Base-by-base conservation (phyloP, 2,329 filamentous ascomycete species). In the Microascus cirrosus region DNA sequence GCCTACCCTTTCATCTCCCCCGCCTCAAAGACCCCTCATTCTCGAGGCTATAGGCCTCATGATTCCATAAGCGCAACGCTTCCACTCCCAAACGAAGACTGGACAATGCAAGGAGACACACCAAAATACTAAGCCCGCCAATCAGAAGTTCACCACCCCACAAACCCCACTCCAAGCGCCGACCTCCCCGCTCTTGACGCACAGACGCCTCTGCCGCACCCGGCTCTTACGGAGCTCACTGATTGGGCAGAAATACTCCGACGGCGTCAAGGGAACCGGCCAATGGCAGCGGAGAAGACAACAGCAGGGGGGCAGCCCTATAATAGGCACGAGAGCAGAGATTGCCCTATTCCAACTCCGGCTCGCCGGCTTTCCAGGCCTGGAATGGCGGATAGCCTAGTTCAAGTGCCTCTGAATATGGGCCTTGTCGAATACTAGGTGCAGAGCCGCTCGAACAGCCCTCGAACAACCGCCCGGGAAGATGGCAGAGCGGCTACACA, bases 121-220 rank as follows among this genome's bases (percentile, higher is more conserved):
- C 36, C 18, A 13, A 39, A 13, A 39, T 2, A 39, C 36, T 12
- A 12, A n/a, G 39, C 15, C 39, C 39, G 18, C 54, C 54, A 56
- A 56, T 42, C 45, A 45, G 32, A 34, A 24, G 25, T 12, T 28
- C 51, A 18, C 32, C 22, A 28, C 28, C 10, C 15, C 52, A 20
- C 5, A 32, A 32, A 32, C 51, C 13, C 18, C 53, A 20, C 36
- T 5, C 36, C 42, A 42, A 13, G 34, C 53, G 34, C 54, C 35
- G 5, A 34, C 32, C 55, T 34, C 32, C 53, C 15, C 18, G 6
- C n/a, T 15, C 24, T 53, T 36, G 55, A 15, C 55, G 55, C 55
- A 56, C 55, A 57, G 55, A 53, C 55, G 55, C 55, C 48, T 52
- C 39, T 39, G 55, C 55, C 55, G 48, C 55, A 24, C 48, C 28